Percentiles rank a stretch among this genome's conserved stretches.
These are phyloP conservation scores for Anastatica hierochuntica DNA, from an alignment of 345 rosid genomes.

Conservation along the genomic window DNA sequence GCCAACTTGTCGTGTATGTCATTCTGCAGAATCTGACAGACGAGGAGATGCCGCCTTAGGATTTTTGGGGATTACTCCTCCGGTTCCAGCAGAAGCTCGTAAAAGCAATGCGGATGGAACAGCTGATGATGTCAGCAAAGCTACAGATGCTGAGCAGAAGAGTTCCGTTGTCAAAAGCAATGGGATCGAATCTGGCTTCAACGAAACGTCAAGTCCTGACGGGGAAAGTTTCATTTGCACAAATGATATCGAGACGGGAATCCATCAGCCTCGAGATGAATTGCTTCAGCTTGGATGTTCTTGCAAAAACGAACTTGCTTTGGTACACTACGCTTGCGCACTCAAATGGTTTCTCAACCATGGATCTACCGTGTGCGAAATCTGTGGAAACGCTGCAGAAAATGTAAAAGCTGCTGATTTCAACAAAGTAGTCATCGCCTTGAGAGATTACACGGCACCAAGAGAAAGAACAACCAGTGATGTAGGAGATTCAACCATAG, in stretches of 20 bases:
- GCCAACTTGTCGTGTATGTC: conserved; percentile 88
- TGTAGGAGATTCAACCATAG: conserved; percentile 57
- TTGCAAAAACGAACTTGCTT: conserved; percentile 82
- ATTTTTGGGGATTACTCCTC: conserved; percentile 57
- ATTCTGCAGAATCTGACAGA: conserved; percentile 83
- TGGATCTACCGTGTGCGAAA: conserved; percentile 89
- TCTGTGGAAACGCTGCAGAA: conserved; percentile 65
- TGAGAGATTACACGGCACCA: conserved; percentile 65
- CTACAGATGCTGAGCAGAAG: conserved; percentile 19
- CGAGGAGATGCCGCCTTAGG: conserved; percentile 74
- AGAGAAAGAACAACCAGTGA: conserved; percentile 62
- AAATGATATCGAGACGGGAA: conserved; percentile 69
- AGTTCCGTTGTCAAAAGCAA: conserved; percentile 26
- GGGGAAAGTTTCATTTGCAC: conserved; percentile 72
- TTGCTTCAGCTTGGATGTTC: conserved; percentile 86
- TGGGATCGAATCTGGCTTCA: conserved; percentile 37
- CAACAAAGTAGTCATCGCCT: conserved; percentile 51
- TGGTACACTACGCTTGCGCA: conserved; percentile 90
- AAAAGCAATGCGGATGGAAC: too few relatives aligned
- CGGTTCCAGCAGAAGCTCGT: conserved; percentile 32
- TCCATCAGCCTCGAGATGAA: conserved; percentile 33
- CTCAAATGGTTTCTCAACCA: conserved; percentile 96
- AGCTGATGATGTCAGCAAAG: conserved; percentile 29
- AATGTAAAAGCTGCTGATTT: conserved; percentile 49
- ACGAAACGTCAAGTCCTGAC: conserved; percentile 60